phyloP scores from a whole-genome alignment of 495 filamentous ascomycete genomes.

The Echria macrotheca region DNA sequence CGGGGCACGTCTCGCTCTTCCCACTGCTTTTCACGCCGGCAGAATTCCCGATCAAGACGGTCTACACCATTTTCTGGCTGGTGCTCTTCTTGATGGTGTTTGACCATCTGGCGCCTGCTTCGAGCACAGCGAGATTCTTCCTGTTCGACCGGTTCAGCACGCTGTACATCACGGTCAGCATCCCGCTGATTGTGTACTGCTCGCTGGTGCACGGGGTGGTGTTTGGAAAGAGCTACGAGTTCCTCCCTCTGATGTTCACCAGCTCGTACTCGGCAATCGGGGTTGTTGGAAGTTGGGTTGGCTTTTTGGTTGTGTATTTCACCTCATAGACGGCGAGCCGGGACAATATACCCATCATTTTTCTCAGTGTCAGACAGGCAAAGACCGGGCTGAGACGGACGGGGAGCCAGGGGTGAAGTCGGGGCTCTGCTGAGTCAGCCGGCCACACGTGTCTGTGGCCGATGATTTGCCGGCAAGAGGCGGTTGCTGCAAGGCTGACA shows the following conservation, averaged over 20 bases:
- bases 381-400: no score
- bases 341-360: neutral
- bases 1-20: constrained; percentile 92
- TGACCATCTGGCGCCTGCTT: constrained; percentile 79
- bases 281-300: constrained; percentile 95
- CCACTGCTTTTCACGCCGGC: constrained; percentile 86
- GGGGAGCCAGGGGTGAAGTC: no score
- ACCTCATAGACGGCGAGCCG: constrained; percentile 43
- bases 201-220: constrained; percentile 74
- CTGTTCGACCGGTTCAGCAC: constrained; percentile 86
- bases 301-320: constrained; percentile 92
- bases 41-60: constrained; percentile 88
- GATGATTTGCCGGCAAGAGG: constrained; percentile 16
- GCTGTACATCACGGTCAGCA: constrained; percentile 77
- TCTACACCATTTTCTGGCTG: constrained; percentile 92
- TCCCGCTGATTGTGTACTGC: constrained; percentile 85
- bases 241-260: constrained; percentile 93
- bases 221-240: constrained; percentile 81
- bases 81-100: constrained; percentile 79
- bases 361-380: no score
- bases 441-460: neutral
- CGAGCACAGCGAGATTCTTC: constrained; percentile 68
- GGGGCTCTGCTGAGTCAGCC: constrained; percentile 11
- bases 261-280: constrained; percentile 92
- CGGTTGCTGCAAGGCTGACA: constrained; percentile 20